Base-by-base conservation (phyloP, 2,329 filamentous ascomycete genomes). In the Colletotrichum spaethianum region DNA sequence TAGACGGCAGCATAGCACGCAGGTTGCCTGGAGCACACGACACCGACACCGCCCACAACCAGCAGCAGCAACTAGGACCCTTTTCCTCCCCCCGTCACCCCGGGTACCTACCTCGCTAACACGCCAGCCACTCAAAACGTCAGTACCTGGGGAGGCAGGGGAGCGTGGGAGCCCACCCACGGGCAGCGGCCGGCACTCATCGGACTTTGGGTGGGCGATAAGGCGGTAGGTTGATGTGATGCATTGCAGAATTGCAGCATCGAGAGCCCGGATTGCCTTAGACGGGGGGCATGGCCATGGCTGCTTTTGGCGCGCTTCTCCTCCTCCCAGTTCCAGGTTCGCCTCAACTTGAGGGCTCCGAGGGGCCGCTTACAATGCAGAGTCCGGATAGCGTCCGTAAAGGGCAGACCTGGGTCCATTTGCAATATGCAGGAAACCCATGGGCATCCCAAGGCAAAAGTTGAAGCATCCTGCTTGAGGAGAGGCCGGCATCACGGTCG, bases 231-330 rank as follows among this genome's bases (percentile, higher is more conserved):
- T 71, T 40, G 36, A 20, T 52, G 33, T 44, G 50, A 36, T 28
- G 68, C 64, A 71, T 63, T 68, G 57, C 63, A 40, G 68, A 57
- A 71, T 63, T 68, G 57, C 63, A 40, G 68, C 65, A 59, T 69
- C 59, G 59, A 63, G 38, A 33, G 52, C 68, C 59, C 28, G 59
- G 57, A 50, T 63, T 69, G 48, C 66, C 55, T 67, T 28, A 3
- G 11, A 16, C 4, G 9, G 42, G 42, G 18, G 52, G 31, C 28
- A 40, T 62, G 44, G 57, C 36, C 26, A 52, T 56, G 64, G 68
- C 31, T 23, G 44, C 52, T 52, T 33, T 36, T 36, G 59, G 59
- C 59, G n/a, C 16, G 31, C 31, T 50, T n/a, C 31, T 61, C 67
- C 26, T 53, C 26, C 23, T 36, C n/a, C n/a, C 42, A 60, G 63